Evolutionary conservation across 345 rosid genomes (phyloP), one percentile per base, ranked within the genome.

Genomic region (Gossypioides kirkii): DNA sequence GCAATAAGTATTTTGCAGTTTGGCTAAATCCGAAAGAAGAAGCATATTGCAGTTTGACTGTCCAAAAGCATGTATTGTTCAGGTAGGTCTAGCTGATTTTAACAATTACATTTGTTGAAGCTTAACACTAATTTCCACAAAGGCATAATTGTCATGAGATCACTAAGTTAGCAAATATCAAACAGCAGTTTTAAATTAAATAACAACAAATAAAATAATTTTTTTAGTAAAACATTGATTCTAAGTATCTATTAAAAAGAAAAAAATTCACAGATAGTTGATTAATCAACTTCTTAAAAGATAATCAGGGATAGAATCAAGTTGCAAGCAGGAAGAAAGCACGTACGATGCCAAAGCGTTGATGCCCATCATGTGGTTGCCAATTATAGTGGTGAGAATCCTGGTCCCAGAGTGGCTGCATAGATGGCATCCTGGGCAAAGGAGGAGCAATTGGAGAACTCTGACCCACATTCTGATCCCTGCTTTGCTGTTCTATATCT

Each of bases 301-400:
- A 22, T 11, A 17, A 61, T 36, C 9, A 43, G 38, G 10, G 36
- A 59, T 12, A 61, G 42, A 4, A 72, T 54, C 26, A 36, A 54
- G 63, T 64, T 67, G 13, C 25, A 70, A 74, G 52, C 38, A 32
- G 23, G 22, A 60, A 41, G 71, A 77, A 71, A 59, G 46, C 23
- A 84, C 88, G 28, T 78, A 94, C 98, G 70, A 90, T 87, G 78
- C 97, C 97, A 56, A 88, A 76, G 74, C 71, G 90, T 16, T 86
- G 91, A 73, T 88, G 88, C 78, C 88, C 52, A 76, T 86, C 94
- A 73, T 77, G 88, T 47, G 79, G 84, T 11, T 90, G 82, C 97
- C 97, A 90, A 79, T 60, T 74, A 75, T 78, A 82, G 73, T 74
- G 83, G 70, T 80, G 82, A 45, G 82, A 79, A 23, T 83, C 88